These are phyloP conservation scores for Achaetomiella virescens DNA, from an alignment of 495 filamentous ascomycete genomes.

Conservation along the genomic window DNA sequence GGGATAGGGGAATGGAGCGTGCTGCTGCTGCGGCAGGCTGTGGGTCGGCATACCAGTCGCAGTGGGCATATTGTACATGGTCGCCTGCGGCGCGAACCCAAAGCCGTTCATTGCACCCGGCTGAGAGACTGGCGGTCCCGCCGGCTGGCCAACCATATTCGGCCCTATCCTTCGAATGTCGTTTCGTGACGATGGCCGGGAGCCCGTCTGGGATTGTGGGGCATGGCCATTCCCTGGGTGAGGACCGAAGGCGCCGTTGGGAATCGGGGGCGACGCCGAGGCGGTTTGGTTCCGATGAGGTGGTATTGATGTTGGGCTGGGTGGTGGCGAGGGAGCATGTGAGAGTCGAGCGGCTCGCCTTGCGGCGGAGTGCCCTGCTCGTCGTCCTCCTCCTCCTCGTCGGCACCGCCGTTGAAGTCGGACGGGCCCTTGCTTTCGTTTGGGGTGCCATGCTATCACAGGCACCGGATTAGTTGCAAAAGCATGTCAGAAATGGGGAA, in stretches of 20 bases:
- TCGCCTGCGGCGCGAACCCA: slow-evolving; percentile 77
- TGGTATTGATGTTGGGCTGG: slow-evolving; percentile 65
- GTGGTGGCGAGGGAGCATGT: slow-evolving; percentile 68
- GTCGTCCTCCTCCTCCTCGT: slow-evolving; percentile 84
- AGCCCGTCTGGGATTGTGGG: slow-evolving; percentile 68
- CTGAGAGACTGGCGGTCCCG: slow-evolving; percentile 47
- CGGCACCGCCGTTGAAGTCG: slow-evolving; percentile 82
- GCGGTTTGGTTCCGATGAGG: slow-evolving; percentile 76
- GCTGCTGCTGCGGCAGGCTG: slow-evolving; percentile 45
- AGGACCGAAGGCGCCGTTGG: slow-evolving; percentile 64
- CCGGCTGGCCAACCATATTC: slow-evolving; percentile 62
- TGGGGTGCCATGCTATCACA: slow-evolving; percentile 70
- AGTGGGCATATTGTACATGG: slow-evolving; percentile 59
- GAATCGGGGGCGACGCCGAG: slow-evolving; percentile 84
- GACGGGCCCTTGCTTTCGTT: slow-evolving; percentile 95
- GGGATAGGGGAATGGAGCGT: slow-evolving; percentile 45
- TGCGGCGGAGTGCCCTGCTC: slow-evolving; percentile 65
- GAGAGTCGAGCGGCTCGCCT: slow-evolving; percentile 46
- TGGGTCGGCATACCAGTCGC: slow-evolving; percentile 42
- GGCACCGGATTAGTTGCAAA: slow-evolving; percentile 24
- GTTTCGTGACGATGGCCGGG: slow-evolving; percentile 77
- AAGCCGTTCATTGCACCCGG: slow-evolving; percentile 65
- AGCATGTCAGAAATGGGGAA: neutral
- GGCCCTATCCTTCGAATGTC: slow-evolving; percentile 67
- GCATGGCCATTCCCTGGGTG: slow-evolving; percentile 49